phyloP scores from a whole-genome alignment of 768 basidiomycete species.

The Suillus bovinus region DNA sequence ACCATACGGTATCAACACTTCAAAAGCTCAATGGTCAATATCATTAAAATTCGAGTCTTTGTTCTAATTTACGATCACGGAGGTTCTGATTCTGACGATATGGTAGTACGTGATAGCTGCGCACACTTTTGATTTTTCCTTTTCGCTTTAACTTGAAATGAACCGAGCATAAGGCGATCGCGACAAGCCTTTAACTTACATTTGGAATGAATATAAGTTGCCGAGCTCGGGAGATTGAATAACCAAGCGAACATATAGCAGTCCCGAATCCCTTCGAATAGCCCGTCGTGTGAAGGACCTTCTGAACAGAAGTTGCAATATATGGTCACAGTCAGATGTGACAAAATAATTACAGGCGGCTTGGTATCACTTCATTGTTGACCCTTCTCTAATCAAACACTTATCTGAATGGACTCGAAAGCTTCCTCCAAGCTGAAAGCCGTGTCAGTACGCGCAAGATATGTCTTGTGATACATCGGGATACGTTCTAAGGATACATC shows the following conservation, averaged over 20 bases:
- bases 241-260: too few species aligned
- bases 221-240: neutral
- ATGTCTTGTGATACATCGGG: neutral
- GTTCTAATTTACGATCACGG: neutral
- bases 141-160: conserved; percentile 2
- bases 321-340: too few species aligned
- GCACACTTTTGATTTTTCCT: neutral
- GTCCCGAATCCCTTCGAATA: neutral
- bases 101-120: neutral
- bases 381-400: neutral
- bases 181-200: neutral
- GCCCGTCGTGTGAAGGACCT: conserved; percentile 1
- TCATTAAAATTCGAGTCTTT: neutral
- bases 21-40: neutral
- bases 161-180: neutral
- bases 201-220: neutral
- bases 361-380: too few species aligned
- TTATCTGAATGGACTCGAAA: neutral
- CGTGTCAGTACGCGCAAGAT: neutral
- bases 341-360: too few species aligned
- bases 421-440: neutral
- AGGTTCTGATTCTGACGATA: neutral
- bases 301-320: too few species aligned
- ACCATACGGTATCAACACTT: neutral
- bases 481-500: neutral